phyloP scores from a whole-genome alignment of 164 flowering plant species.

The Liriodendron chinense region DNA sequence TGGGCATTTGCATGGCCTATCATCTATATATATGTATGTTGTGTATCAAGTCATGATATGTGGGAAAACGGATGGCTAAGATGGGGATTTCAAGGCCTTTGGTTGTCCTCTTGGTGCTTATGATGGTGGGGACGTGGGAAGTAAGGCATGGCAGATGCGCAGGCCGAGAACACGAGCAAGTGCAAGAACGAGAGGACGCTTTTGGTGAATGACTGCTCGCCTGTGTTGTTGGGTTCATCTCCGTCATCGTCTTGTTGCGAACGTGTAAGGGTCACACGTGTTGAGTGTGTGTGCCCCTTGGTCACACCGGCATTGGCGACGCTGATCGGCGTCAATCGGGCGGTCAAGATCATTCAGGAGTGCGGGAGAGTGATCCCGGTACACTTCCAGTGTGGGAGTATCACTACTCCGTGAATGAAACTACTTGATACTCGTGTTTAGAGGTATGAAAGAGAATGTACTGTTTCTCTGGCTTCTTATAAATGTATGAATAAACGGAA shows the following conservation, averaged over 20 bases:
- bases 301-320: slow-evolving; percentile 32
- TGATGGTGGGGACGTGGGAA: neutral
- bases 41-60: too few relatives aligned
- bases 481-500: too few relatives aligned
- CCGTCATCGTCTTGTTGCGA: slow-evolving; percentile 30
- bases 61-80: too few relatives aligned
- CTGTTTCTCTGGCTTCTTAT: too few relatives aligned
- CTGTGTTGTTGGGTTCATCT: slow-evolving; percentile 19
- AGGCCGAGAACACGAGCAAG: neutral
- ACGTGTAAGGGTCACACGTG: slow-evolving; percentile 21
- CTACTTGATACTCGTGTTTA: too few relatives aligned
- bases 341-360: slow-evolving; percentile 28
- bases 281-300: slow-evolving; percentile 32
- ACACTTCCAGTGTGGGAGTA: slow-evolving; percentile 42
- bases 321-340: slow-evolving; percentile 24
- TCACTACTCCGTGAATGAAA: neutral
- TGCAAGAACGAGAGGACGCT: slow-evolving; percentile 25
- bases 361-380: slow-evolving; percentile 41
- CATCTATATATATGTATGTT: too few relatives aligned
- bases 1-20: too few relatives aligned
- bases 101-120: neutral
- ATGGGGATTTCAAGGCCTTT: neutral
- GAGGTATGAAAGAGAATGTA: too few relatives aligned
- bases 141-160: neutral
- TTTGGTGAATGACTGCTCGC: slow-evolving; percentile 15